Base-by-base conservation (phyloP, 768 basidiomycete species). In the Leccinum truebloodii region DNA sequence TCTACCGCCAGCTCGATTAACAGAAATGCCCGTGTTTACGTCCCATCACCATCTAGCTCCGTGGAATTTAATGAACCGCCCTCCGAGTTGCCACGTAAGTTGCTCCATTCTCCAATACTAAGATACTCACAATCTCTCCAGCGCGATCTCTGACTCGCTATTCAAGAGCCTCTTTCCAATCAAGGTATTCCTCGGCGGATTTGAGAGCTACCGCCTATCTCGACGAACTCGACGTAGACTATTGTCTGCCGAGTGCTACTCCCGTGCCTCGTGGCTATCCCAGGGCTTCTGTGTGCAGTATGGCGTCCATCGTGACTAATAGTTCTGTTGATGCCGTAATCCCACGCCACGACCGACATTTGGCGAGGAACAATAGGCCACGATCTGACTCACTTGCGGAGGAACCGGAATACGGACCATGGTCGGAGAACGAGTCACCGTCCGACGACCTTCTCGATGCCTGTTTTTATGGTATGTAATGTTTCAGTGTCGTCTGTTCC, bases 261-360 rank as follows among this genome's bases (percentile, higher is more conserved):
- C 63, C 69, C 10, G 69, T 65, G 35, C 51, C 59, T 48, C 61
- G 63, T 10, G 54, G 22, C 22, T 55, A 41, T 16, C 67, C 70
- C 24, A 72, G 77, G 39, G 74, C 74, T 30, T 87, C 86, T 5
- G 74, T 81, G 54, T 79, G 78, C 51, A 87, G 85, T 63, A 72
- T 87, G 54, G 80, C 81, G 28, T 86, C 86, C 0, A 71, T 86
- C 60, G 76, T 83, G 76, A 85, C 86, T 0, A 81, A 81, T 35
- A 73, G 77, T 44, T 87, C 87, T 4, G 80, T 81, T 2, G 84
- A 88, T 30, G 86, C 83, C 12, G 74, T 88, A 52, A 76, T 86
- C 58, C 81, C 83, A 9, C 78, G 75, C 48, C 62, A 63, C 59
- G 59, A 70, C 49, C 41, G 73, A 56, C 53, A 58, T 32, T n/a